Base-by-base conservation (phyloP, 257 asterid genomes). In the Cruciata laevipes region DNA sequence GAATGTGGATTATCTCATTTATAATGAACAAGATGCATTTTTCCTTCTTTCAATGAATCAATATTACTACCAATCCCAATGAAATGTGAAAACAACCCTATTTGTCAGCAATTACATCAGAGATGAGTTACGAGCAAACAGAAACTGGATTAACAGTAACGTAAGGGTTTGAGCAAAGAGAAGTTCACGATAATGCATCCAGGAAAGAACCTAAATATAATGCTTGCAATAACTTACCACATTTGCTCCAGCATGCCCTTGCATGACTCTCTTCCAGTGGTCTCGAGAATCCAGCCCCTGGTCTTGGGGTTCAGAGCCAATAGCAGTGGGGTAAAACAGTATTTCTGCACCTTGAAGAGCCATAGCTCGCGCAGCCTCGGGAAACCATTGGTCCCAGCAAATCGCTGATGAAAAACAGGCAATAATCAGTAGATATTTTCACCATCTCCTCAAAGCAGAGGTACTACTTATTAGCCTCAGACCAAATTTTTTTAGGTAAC, bases 351-450 rank as follows among this genome's bases (percentile, higher is more conserved):
- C 99, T 77, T 88, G 96, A 76, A 93, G 99, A 68, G 71, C 99
- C 96, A 93, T 85, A 65, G 95, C 99, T 70, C 99, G 85, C 61
- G 99, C 96, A 53, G 92, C 96, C 87, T 93, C 99, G 0, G 99
- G 99, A 83, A 94, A 94, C 97, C 99, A 94, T 78, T 90, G 95
- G 75, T 94, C 99, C 97, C 97, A 94, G 85, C 99, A 90, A 81
- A 88, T 94, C 37, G 84, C 99, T 94, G 76, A 64, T n/a, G 35
- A 71, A 69, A 72, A 66, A 74, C 23, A 17, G 52, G 25, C 52
- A 53, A 16, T 32, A 47, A 52, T 63, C 16, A 52, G 40, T 25
- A 55, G 32, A 37, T 3, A 55, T 71, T 61, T 38, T 23, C n/a
- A 67, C 9, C 35, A 14, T 35, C n/a, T 13, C 11, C 27, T 3